A percentile compares a stretch with the other conserved stretches of the same genome.
Conservation (phyloP, 1,284 basidiomycete genomes). For the Erythrobasidium hasegawianum region DNA sequence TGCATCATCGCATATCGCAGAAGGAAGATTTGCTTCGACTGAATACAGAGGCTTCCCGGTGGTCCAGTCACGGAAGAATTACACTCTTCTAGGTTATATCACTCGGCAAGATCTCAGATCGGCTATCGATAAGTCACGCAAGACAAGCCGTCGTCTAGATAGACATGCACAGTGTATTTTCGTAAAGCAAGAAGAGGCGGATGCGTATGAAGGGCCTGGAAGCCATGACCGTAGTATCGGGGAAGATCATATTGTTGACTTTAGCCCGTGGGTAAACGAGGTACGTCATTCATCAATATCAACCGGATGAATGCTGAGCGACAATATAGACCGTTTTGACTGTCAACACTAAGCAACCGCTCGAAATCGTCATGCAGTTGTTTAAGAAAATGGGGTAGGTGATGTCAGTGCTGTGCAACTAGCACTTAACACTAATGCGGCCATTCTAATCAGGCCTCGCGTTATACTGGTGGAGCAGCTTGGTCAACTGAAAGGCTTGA, state of each 20-base stretch:
- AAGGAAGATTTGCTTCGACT: conserved; percentile 64
- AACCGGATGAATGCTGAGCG: too few relatives aligned
- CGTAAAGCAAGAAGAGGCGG: conserved; percentile 20
- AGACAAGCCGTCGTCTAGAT: conserved; percentile 39
- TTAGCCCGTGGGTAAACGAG: conserved; percentile 90
- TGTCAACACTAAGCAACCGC: conserved; percentile 83
- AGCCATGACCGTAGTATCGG: conserved; percentile 32
- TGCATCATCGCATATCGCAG: conserved; percentile 51
- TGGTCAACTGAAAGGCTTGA: conserved; percentile 75
- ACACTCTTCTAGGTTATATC: conserved; percentile 79
- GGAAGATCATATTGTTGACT: conserved; percentile 57
- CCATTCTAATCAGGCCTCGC: conserved; percentile 64
- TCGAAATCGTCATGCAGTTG: conserved; percentile 94
- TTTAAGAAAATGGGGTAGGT: conserved; percentile 96
- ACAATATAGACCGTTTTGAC: conserved; percentile 90
- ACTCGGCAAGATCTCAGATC: conserved; percentile 78
- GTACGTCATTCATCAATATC: too few relatives aligned
- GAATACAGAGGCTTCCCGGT: conserved; percentile 90
- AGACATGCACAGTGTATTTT: conserved; percentile 70
- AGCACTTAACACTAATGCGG: neutral
- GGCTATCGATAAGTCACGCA: conserved; percentile 64
- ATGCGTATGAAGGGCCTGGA: conserved; percentile 31
- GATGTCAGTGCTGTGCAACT: conserved; percentile 51
- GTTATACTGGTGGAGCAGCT: conserved; percentile 87
- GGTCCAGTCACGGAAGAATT: conserved; percentile 56